Base-by-base conservation (phyloP, 306 rosid species). In the Cucumis cinereus region DNA sequence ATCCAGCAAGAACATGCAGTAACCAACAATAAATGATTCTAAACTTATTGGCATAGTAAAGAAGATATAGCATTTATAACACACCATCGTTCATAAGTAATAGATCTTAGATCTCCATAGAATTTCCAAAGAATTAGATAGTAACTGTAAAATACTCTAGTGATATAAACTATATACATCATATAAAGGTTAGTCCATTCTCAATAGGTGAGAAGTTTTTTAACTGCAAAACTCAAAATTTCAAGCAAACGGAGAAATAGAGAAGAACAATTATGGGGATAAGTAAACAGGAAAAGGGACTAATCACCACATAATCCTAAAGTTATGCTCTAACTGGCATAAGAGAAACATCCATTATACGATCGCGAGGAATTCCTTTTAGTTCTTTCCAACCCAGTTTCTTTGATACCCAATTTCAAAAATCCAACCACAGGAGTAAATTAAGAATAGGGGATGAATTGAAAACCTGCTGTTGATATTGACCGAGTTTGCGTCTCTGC, bases 401-500 rank as follows among this genome's bases (percentile, higher is more conserved):
- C 54, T 40, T 67, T 67, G n/a, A 67, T 67, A 38, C 11, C 56
- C 74, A 69, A 23, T 69, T 12, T 7, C n/a, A 43, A 69, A 11
- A 67, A 41, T 67, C 54, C 33, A 41, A 67, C 54, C 33, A 15
- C 74, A 43, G 30, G 19, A 20, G 53, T 20, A 64, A 40, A 40
- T 40, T 20, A 45, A 69, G 41, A 28, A 20, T 12, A 36, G 20
- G 57, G 23, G 15, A 9, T 0, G 45, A 12, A 11, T 10, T 0
- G 52, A 12, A 11, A 10, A 93, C 98, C 97, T 91, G 90, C 77
- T 91, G 97, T 71, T 94, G 97, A 78, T 94, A 94, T 80, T 88
- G 97, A 52, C 87, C 98, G 64, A 94, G 97, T 75, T 88, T 94
- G 82, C 98, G 94, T 76, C 97, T 84, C 83, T 94, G 98, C 68